These are phyloP conservation scores for Rhizoclosmatium globosum DNA, from an alignment of 192 early-diverging fungal species.

Conservation along the genomic window DNA sequence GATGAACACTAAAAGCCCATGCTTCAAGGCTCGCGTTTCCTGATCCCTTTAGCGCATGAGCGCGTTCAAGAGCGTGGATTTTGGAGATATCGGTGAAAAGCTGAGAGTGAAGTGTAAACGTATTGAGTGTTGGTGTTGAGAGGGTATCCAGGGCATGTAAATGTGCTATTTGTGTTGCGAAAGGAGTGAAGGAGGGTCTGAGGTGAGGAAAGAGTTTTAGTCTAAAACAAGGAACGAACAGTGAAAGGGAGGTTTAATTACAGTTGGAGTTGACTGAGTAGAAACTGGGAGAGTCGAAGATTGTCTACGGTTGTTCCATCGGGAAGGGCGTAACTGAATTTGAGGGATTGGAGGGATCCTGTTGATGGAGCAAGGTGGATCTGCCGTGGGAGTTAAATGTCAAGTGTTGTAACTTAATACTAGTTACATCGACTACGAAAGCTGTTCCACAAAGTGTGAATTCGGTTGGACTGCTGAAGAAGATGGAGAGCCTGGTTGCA, in stretches of 20 bases:
- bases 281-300: not conserved
- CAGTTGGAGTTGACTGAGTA: too few relatives aligned
- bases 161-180: not conserved
- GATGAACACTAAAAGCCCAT: conserved; percentile 2
- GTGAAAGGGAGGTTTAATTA: not conserved
- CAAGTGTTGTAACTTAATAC: not conserved
- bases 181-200: not conserved
- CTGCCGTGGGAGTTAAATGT: not conserved
- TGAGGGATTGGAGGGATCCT: not conserved
- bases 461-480: not conserved
- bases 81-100: not conserved
- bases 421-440: conserved; percentile 3
- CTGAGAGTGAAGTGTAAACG: not conserved
- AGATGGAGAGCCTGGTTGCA: not conserved
- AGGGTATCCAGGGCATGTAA: not conserved
- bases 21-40: not conserved
- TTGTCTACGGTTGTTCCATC: not conserved
- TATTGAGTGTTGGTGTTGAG: not conserved
- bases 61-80: not conserved
- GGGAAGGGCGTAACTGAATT: conserved; percentile 7
- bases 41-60: not conserved
- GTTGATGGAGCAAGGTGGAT: not conserved
- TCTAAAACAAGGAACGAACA: not conserved
- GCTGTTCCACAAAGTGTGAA: conserved; percentile 7
- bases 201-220: not conserved